Percentiles rank a stretch among this genome's conserved stretches.
Conservation (phyloP, 192 early-diverging fungal genomes). For the Borealophlyctis nickersoniae region DNA sequence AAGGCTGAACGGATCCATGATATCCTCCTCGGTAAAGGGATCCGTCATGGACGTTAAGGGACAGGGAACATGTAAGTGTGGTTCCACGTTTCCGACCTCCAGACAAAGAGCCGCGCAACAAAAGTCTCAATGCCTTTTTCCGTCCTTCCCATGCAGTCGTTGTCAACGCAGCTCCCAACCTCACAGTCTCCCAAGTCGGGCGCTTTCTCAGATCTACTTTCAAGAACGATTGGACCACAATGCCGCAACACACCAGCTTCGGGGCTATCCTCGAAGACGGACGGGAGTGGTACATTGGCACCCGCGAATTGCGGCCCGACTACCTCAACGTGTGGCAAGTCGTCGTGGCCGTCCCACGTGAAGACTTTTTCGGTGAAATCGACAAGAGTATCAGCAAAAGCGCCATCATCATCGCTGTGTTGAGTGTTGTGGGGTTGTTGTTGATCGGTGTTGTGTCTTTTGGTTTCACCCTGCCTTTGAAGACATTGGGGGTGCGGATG, state of each 20-base stretch:
- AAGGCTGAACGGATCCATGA: neutral
- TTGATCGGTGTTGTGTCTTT: conserved; percentile 1
- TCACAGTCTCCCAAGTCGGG: too few species aligned
- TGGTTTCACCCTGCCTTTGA: conserved; percentile 5
- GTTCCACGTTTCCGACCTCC: too few species aligned
- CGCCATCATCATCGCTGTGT: conserved; percentile 2
- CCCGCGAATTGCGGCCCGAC: neutral
- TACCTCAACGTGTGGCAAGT: neutral
- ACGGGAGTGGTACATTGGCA: conserved; percentile 4
- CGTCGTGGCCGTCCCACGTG: conserved; percentile 11
- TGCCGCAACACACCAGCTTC: too few species aligned
- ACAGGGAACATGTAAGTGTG: too few species aligned
- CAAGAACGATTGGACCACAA: too few species aligned
- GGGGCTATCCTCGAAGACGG: conserved; percentile 1
- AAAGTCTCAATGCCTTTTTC: too few species aligned
- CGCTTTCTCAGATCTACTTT: too few species aligned
- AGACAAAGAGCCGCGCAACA: too few species aligned
- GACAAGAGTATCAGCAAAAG: neutral
- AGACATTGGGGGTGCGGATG: conserved; percentile 6
- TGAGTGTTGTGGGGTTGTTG: neutral
- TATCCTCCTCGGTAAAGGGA: conserved; percentile 12
- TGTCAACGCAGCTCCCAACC: too few species aligned
- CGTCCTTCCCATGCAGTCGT: too few species aligned
- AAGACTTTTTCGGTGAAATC: conserved; percentile 11
- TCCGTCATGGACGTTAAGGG: too few species aligned